Evolutionary conservation across 768 basidiomycete genomes (phyloP), one percentile per base, ranked within the genome.

Genomic region (Gloeopeniophorella convolvens): DNA sequence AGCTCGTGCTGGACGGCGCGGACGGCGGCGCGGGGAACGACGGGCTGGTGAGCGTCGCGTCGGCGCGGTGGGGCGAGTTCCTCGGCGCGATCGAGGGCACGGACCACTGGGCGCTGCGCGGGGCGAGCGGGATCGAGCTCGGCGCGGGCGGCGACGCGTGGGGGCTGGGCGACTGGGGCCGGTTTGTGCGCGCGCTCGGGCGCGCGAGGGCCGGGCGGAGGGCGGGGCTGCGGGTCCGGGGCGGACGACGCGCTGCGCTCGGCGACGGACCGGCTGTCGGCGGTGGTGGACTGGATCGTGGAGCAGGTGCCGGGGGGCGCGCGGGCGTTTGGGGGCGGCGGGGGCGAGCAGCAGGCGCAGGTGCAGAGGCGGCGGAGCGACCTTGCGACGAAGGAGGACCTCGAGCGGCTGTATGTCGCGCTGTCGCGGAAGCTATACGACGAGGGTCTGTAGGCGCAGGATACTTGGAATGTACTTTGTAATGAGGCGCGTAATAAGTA

Each of bases 91-190:
- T 98, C 61, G 87, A 95, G 56, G 85, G 83, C 1, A 86, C 83
- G 59, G 93, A 99, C 71, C 96, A 99, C 62, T 99, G 96, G 96
- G 87, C 95, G 60, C 78, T 97, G 64, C 71, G 96, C 54, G 96
- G 95, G 0, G 83, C 89, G 18, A 68, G 84, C n/a, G 89, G 92
- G 3, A 70, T 83, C 58, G 87, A 84, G 48, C 72, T 79, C 41
- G 79, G 73, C 39, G 69, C 74, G 26, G 50, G 53, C 67, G 74
- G 76, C 55, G 76, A 60, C 63, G 79, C 59, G 55, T 77, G 64
- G 74, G 58, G 63, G 10, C 37, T 71, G 4, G 65, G 66, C 3
- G 83, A 87, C 54, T 85, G 84, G 82, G 72, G 73, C 6, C 70
- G 72, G 51, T 78, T 88, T 46, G 73, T 81, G 5, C 66, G 75